Evolutionary conservation across 768 basidiomycete genomes (phyloP), one percentile per base, ranked within the genome.

Genomic region (Lactifluus hygrophoroides): DNA sequence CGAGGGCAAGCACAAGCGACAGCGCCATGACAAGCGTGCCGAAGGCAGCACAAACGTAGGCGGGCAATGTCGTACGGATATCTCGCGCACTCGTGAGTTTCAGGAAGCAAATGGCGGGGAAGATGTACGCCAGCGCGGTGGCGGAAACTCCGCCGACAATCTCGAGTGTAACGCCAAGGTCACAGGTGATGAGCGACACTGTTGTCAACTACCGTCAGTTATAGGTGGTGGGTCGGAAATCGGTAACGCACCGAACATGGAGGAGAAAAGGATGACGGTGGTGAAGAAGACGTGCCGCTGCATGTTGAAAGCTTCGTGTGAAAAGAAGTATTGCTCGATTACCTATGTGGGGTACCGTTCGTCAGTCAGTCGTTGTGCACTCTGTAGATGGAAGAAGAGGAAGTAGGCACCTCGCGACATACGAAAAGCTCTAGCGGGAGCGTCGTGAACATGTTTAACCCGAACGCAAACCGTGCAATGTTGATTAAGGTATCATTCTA

Each of bases 371-470:
- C 23, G 5, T 16, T 35, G 13, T 34, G 48, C 27, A 13, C 17
- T 23, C n/a, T 5, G 13, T 30, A 3, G 19, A 19, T 8, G 17
- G 5, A 21, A 11, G 16, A 30, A 42, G 17, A 19, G 10, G 2
- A 42, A n/a, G n/a, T n/a, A n/a, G 19, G 21, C 54, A 90, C 93
- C 77, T 99, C 96, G 74, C 96, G 81, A 68, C 96, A 99, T 25
- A 99, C 96, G 69, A 98, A 99, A 14, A 94, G 76, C 66, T 99
- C 96, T 40, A 99, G 76, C 0, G 96, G 96, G 21, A 97, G 81
- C 0, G 96, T 99, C 1, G 94, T 94, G 66, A 97, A 96, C 96
- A 98, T 99, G 71, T 95, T 96, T 63, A 94, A 70, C 11, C 93
- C 94, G 68, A 94, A 93, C 68, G 89, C 93, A 65, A 96, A 90